Percentiles rank a stretch among this genome's conserved stretches.
Evolutionary conservation across 2,329 filamentous ascomycete species (phyloP).

Genomic region (Mariannaea sp.): DNA sequence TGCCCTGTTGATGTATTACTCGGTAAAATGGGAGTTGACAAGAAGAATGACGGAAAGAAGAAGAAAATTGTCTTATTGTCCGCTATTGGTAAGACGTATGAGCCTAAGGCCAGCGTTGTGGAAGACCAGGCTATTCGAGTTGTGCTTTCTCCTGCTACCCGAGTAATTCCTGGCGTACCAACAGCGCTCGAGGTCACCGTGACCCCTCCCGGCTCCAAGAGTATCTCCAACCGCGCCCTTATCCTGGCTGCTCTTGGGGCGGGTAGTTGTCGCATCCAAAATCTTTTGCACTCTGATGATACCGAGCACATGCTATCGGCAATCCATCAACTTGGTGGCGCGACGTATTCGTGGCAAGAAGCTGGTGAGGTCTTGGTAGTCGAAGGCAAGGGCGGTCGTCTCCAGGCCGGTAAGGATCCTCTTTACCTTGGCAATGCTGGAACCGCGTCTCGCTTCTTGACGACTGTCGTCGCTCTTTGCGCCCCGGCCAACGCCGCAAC

Average conservation of each 20-base stretch:
- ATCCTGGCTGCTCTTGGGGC: conserved; percentile 89
- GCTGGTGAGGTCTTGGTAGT: conserved; percentile 90
- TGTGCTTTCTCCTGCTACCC: conserved; percentile 78
- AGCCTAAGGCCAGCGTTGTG: conserved; percentile 88
- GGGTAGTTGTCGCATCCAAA: conserved; percentile 86
- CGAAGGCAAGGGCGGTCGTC: conserved; percentile 84
- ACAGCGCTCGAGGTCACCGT: conserved; percentile 71
- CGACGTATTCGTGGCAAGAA: conserved; percentile 91
- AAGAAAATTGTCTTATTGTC: conserved; percentile 96
- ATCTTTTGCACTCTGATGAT: conserved; percentile 94
- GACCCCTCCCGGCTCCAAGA: conserved; percentile 93
- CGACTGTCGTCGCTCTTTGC: conserved; percentile 86
- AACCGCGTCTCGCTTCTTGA: conserved; percentile 93
- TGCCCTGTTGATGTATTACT: conserved; percentile 87
- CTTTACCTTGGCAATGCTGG: conserved; percentile 96
- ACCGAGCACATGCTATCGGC: conserved; percentile 97
- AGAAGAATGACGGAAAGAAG: conserved; percentile 94
- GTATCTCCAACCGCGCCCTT: conserved; percentile 93
- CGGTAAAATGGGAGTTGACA: conserved; percentile 95
- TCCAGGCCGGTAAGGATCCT: conserved; percentile 75
- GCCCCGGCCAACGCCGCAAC: conserved; percentile 61
- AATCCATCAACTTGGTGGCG: conserved; percentile 81
- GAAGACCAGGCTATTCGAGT: conserved; percentile 82
- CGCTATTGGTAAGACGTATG: conserved; percentile 84
- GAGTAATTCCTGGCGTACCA: conserved; percentile 74